Base-by-base conservation (phyloP, 768 basidiomycete genomes). In the Kwoniella shandongensis region DNA sequence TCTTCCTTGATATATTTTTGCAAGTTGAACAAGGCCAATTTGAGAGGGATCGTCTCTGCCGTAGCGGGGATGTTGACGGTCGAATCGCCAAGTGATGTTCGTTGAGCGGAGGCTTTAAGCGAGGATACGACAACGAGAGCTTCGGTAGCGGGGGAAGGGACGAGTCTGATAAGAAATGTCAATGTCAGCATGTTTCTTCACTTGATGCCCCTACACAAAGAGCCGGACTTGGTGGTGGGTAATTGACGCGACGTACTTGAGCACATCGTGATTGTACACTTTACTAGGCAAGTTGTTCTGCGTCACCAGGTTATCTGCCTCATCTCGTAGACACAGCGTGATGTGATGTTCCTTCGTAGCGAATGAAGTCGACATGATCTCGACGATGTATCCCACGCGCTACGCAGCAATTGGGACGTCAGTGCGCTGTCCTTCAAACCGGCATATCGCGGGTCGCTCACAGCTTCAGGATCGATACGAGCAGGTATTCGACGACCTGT, bases 11-110 rank as follows among this genome's bases (percentile, higher is more conserved):
- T 63, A 32, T 72, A 70, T 47, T 70, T 70, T 42, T 68, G 62
- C 26, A 76, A 49, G 27, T 72, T 72, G 65, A 76, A 76, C 26
- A 76, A 58, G 2, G 70, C 62, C 44, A 76, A 55, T 58, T 76
- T 76, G 51, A 74, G 60, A 0, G 73, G 66, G 18, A 67, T 61
- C 25, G 47, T 57, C 47, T 61, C 60, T 13, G 40, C 29, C 3
- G 59, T 55, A 22, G 38, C 55, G 38, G 47, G 58, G 46, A 58
- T 27, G 23, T 58, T 51, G 38, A 65, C 25, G 1, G 56, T 52
- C 22, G 59, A 51, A 26, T 68, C 63, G 25, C 41, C 36, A 10
- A 53, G 53, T 23, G 62, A 51, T 12, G 15, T 27, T 26, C 35
- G 47, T 45, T 47, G 47, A 12, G 60, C 36, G 15, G 63, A 42